Evolutionary conservation across 2,329 filamentous ascomycete genomes (phyloP), one percentile per base, ranked within the genome.

Genomic region (Diaporthe helianthi): DNA sequence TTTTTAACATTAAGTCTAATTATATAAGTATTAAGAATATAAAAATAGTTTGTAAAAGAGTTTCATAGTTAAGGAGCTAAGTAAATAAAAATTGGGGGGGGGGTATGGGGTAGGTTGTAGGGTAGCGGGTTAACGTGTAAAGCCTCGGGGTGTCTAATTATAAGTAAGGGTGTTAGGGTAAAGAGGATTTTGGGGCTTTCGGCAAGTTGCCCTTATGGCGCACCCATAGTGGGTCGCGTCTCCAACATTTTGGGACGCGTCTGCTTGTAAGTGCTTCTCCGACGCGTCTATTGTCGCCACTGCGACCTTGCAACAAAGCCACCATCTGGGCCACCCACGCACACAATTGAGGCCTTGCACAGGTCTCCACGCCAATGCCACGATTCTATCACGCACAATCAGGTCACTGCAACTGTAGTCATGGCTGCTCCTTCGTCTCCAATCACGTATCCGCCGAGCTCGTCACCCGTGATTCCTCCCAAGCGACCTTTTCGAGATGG

Each of bases 401-500:
- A n/a, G 36, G n/a, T 38, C 4, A 7, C 31, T 36, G 44, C 51
- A 4, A 24, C 31, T 33, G 41, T 1, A 19, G 58, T 10, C 12
- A 76, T 76, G 74, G 66, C 73, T 7, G 66, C 71, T 0, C 71
- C 74, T 26, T 77, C 76, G 1, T 76, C 75, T 12, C 75, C 76
- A 1, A 72, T 77, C 53, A 65, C 71, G 19, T 76, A 74, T 38
- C 75, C 76, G 2, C 65, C 72, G 12, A 76, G 73, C 52, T 74
- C 76, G 33, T 78, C 79, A 60, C 77, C 79, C 26, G 60, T 26
- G 13, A 68, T 73, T 67, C 68, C 73, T 65, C 70, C 72, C 10
- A 84, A 84, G 74, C 78, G 83, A 47, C 72, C 79, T 41, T 77
- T 78, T 31, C 73, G 77, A 65, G 75, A 79, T 66, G 73, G 74